Evolutionary conservation across 768 basidiomycete species (phyloP), one percentile per base, ranked within the genome.

Genomic region (Serendipita indica): DNA sequence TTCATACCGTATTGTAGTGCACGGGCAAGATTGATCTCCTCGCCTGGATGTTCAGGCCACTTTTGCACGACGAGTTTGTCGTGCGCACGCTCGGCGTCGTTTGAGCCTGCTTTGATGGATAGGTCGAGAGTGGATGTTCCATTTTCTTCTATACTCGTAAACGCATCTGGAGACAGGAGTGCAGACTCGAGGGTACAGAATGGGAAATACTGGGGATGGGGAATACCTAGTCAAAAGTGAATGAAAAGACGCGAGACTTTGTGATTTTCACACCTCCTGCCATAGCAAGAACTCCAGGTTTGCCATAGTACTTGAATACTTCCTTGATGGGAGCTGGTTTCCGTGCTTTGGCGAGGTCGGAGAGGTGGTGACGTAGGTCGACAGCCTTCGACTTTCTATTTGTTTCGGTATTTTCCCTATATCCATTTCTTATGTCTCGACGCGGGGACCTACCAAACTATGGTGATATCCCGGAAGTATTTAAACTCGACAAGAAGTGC

Each of bases 321-420:
- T 75, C 77, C 68, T 89, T 89, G 58, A 89, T 71, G 0, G 84
- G 81, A 37, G 79, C 82, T 2, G 70, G 61, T 28, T 64, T 54
- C 41, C 84, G 72, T 28, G 75, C 72, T 58, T 72, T 74, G 2
- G 83, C 68, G 18, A 82, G 34, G 2, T 69, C 65, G n/a, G 81
- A 84, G 28, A 89, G 69, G 67, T 89, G 87, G 65, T 86, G 83
- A 20, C 79, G 81, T 43, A 87, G 71, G 69, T 89, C 84, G 59
- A 84, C 71, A 0, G 83, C 75, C n/a, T 43, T 43, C 5, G 41
- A 25, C 41, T n/a, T n/a, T n/a, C n/a, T n/a, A n/a, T n/a, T n/a
- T n/a, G n/a, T n/a, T n/a, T n/a, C n/a, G n/a, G n/a, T n/a, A n/a
- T n/a, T n/a, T n/a, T n/a, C n/a, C n/a, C n/a, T n/a, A n/a, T n/a